Base-by-base conservation (phyloP, 108 stramenopile species). In the Cyclotella atomus region DNA sequence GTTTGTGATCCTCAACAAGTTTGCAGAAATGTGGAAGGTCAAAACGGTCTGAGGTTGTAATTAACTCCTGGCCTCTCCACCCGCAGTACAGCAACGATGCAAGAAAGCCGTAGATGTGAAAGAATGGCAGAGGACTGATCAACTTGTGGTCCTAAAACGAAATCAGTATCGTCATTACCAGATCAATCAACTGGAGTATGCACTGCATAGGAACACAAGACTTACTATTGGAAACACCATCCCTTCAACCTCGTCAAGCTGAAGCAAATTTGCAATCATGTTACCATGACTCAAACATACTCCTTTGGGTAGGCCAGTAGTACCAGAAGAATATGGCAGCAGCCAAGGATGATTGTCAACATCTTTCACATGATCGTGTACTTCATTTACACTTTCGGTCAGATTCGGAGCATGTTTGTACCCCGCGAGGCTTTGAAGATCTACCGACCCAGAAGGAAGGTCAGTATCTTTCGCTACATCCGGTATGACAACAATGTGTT, bases 301-400 rank as follows among this genome's bases (percentile, higher is more conserved):
- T 27, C 97, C 97, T 70, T 98, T 98, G 12, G 97, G 93, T 24
- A 90, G 52, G 41, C 97, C 97, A n/a, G 97, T 98, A 2, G 97
- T 98, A 5, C 97, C 97, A 44, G 88, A 90, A 8, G 93, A 95
- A 72, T 93, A 98, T 17, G 97, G 97, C 14, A 98, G 73, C 7
- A 94, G 41, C 65, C 73, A 91, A 3, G 90, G 87, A 65, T 93
- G 91, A 5, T 52, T 59, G 5, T 76, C 46, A 15, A 77, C 77
- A 28, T 89, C 60, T 7, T 70, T 67, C 15, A 82, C 84, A 35
- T 87, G 54, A 25, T 70, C 52, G 61, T 90, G 87, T 15, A 81
- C 61, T 24, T 80, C 81, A 21, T 84, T 36, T 9, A 72, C 47
- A 32, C 79, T 89, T 15, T 45, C 23, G 19, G 73, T 53, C 27